Conservation (phyloP, 2,329 filamentous ascomycete species). For the Helotiales sp. region DNA sequence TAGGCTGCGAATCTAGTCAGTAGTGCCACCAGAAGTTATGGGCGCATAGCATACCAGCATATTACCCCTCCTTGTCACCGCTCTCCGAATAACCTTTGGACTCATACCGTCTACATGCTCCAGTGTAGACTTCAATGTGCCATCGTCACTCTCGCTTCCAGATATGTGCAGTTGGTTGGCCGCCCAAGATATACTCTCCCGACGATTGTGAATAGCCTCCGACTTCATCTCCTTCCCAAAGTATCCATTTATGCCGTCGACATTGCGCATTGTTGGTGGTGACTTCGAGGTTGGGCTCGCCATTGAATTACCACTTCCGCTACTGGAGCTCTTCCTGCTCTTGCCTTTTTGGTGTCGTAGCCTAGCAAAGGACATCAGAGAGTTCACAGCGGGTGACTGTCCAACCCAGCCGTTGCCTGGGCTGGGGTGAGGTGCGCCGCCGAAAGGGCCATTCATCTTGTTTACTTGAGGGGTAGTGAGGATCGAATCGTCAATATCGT, state of each 20-base stretch:
- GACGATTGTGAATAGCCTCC: slow-evolving; percentile 60
- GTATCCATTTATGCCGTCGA: slow-evolving; percentile 49
- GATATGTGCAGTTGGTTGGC: slow-evolving; percentile 86
- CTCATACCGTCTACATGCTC: slow-evolving; percentile 46
- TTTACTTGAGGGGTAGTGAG: slow-evolving; percentile 80
- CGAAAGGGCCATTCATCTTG: slow-evolving; percentile 58
- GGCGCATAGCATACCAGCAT: slow-evolving; percentile 69
- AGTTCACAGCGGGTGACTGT: slow-evolving; percentile 73
- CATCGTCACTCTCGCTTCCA: slow-evolving; percentile 80
- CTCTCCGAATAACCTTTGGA: slow-evolving; percentile 74
- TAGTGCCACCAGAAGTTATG: neutral
- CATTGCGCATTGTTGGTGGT: slow-evolving; percentile 62
- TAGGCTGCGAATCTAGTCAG: slow-evolving; percentile 66
- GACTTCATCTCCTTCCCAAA: slow-evolving; percentile 55
- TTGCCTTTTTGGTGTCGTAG: slow-evolving; percentile 62
- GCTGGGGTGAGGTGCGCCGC: slow-evolving; percentile 49
- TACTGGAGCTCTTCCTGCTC: slow-evolving; percentile 70
- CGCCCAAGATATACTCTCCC: slow-evolving; percentile 89
- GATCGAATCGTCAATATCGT: slow-evolving; percentile 77
- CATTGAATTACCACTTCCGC: slow-evolving; percentile 73
- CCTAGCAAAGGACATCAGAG: slow-evolving; percentile 79
- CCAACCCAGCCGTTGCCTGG: slow-evolving; percentile 67
- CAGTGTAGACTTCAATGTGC: slow-evolving; percentile 52
- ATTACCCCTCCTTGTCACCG: slow-evolving; percentile 86
- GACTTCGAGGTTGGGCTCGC: slow-evolving; percentile 75